A percentile compares a stretch with the other conserved stretches of the same genome.
phyloP scores from a whole-genome alignment of 768 basidiomycete genomes.

The Tricholoma sp. region DNA sequence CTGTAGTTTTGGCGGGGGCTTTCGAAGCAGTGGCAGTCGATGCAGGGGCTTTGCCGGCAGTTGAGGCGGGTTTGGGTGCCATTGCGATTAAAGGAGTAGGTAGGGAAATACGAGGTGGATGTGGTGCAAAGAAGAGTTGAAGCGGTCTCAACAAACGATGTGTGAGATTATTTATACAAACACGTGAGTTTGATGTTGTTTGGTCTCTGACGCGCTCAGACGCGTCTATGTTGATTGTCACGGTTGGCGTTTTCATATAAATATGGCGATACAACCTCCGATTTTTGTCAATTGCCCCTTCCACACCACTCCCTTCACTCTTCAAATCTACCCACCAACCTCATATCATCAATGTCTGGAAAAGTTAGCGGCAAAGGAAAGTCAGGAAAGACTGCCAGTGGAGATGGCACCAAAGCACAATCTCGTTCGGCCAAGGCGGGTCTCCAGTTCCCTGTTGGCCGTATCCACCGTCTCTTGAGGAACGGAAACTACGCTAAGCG shows the following conservation, averaged over 20 bases:
- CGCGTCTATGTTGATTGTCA: slow-evolving; percentile 33
- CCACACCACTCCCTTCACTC: not conserved
- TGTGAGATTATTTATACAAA: slow-evolving; percentile 27
- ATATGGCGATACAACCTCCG: slow-evolving; percentile 10
- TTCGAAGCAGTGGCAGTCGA: slow-evolving; percentile 58
- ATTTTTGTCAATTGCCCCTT: slow-evolving; percentile 1
- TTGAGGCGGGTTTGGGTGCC: slow-evolving; percentile 75
- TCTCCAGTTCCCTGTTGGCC: slow-evolving; percentile 76
- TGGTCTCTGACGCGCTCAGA: slow-evolving; percentile 27
- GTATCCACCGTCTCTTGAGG: slow-evolving; percentile 76
- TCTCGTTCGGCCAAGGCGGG: slow-evolving; percentile 63
- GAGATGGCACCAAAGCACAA: slow-evolving; percentile 41
- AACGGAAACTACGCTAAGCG: slow-evolving; percentile 76
- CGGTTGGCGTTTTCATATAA: slow-evolving; percentile 20
- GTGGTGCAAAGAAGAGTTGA: slow-evolving; percentile 16
- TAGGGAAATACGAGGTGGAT: slow-evolving; percentile 9
- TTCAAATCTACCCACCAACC: slow-evolving; percentile 1
- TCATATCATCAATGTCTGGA: slow-evolving; percentile 28
- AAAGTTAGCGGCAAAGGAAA: slow-evolving; percentile 27
- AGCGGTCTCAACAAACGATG: slow-evolving; percentile 11
- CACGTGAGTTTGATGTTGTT: slow-evolving; percentile 33
- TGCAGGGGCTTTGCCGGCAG: slow-evolving; percentile 78
- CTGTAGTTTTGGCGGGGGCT: slow-evolving; percentile 63
- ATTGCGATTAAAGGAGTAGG: slow-evolving; percentile 27
- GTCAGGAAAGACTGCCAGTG: slow-evolving; percentile 34